phyloP scores from a whole-genome alignment of 352 stramenopile genomes.

The Globisporangium megalacanthum region DNA sequence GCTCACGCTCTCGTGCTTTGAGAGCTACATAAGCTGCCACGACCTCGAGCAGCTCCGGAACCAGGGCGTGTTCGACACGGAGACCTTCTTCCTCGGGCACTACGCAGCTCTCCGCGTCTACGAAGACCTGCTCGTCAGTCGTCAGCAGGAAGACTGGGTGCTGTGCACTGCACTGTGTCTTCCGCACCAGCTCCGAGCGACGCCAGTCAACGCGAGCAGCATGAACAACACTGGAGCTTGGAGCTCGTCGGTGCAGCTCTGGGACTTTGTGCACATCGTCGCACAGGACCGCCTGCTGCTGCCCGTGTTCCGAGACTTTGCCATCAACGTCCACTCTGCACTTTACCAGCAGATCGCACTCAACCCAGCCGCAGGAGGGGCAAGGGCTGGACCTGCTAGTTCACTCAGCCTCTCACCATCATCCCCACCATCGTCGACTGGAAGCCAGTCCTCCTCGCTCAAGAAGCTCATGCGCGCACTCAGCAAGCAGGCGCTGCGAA shows the following conservation, averaged over 20 bases:
- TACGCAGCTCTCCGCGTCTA: slow-evolving; percentile 16
- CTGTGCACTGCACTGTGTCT: slow-evolving; percentile 51
- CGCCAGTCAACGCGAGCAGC: slow-evolving; percentile 2
- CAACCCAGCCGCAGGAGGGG: background rate
- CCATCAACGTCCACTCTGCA: slow-evolving; percentile 51
- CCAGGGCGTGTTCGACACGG: slow-evolving; percentile 42
- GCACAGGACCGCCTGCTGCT: slow-evolving; percentile 42
- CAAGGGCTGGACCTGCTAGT: background rate
- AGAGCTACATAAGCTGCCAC: slow-evolving; percentile 34
- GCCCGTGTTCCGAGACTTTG: slow-evolving; percentile 31
- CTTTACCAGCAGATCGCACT: slow-evolving; percentile 49
- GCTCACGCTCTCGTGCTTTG: slow-evolving; percentile 53
- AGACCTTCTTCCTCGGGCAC: slow-evolving; percentile 19
- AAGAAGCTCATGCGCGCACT: slow-evolving; percentile 41
- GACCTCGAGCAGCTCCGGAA: slow-evolving; percentile 51
- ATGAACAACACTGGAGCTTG: background rate
- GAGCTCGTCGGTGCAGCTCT: slow-evolving; percentile 22
- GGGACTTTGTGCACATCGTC: slow-evolving; percentile 56
- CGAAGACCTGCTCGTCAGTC: slow-evolving; percentile 20
- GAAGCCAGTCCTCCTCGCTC: slow-evolving; percentile 5
- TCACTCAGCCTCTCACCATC: background rate
- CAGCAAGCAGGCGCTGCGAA: slow-evolving; percentile 43
- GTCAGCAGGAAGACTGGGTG: slow-evolving; percentile 39
- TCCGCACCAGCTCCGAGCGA: slow-evolving; percentile 26
- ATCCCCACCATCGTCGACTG: slow-evolving; percentile 6